Evolutionary conservation across 2,329 filamentous ascomycete species (phyloP), one percentile per base, ranked within the genome.

Genomic region (Neofusicoccum sp.): DNA sequence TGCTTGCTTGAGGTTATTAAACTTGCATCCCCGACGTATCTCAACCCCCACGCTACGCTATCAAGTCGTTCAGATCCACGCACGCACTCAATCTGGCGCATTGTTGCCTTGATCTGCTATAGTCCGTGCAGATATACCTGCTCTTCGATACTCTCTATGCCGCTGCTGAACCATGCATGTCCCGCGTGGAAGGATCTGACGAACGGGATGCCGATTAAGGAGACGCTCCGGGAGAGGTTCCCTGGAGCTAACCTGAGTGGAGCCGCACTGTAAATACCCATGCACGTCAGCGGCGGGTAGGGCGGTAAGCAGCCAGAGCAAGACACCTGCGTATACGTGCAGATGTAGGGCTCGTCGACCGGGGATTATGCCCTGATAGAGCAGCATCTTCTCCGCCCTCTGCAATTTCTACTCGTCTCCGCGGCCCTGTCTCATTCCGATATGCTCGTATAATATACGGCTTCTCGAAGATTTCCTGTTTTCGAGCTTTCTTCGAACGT

Each of bases 1-100:
- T 78, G 76, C 65, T 76, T 77, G 4, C 71, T 76, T 39, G 64
- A 77, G 54, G 36, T 74, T 28, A 65, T 73, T 41, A 70, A 74
- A 58, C 73, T 74, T 4, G 69, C 71, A 47, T 65, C 71, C 47
- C 70, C 74, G 5, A 61, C 71, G 68, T 41, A 71, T 75, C 6
- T 70, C 69, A 44, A 33, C 7, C 61, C 75, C 4, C 66, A 74
- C 31, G 50, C 60, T 6, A 71, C 69, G 1, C 29, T 49, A 29
- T 29, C 34, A 34, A 49, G 28, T n/a, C n/a, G 54, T 73, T 12
- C 66, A 64, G 22, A 22, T 22, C 22, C 22, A 22, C 22, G 22
- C 22, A 22, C 22, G 22, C 22, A 3, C 9, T 9, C 16, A 28
- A 47, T 12, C 28, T 34, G 34, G 4, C 3, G 9, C 29, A 4